These are phyloP conservation scores for Hylodesmum podocarpum DNA, from an alignment of 306 rosid genomes.

Conservation along the genomic window DNA sequence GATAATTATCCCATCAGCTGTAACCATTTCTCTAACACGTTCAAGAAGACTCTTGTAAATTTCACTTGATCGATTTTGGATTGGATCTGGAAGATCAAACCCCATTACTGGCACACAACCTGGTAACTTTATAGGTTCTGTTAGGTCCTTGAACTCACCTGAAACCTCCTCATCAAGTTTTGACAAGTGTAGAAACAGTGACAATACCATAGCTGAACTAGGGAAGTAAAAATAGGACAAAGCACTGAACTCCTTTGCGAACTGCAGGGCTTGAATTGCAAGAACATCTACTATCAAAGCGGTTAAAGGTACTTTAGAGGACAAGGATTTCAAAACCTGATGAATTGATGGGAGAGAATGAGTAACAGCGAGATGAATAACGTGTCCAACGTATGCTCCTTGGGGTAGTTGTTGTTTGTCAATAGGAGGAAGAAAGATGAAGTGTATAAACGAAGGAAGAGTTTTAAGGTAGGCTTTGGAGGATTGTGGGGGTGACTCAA, in stretches of 20 bases:
- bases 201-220: not conserved
- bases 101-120: constrained; percentile 35
- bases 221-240: constrained; percentile 36
- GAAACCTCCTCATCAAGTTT: constrained; percentile 30
- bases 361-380: constrained; percentile 18
- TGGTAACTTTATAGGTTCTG: constrained; percentile 20
- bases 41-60: not conserved
- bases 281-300: constrained; percentile 30
- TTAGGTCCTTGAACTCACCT: constrained; percentile 21
- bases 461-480: constrained; percentile 38
- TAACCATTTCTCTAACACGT: not conserved
- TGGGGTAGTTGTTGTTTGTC: constrained; percentile 28
- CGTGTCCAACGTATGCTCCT: not conserved
- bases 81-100: constrained; percentile 22
- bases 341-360: constrained; percentile 32
- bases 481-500: constrained; percentile 28
- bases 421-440: constrained; percentile 43
- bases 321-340: constrained; percentile 18
- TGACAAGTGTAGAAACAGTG: not conserved
- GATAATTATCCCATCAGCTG: constrained; percentile 26
- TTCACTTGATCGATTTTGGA: constrained; percentile 16
- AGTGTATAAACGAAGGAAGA: constrained; percentile 43
- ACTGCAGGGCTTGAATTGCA: constrained; percentile 24
- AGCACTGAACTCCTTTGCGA: constrained; percentile 35
- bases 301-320: not conserved